phyloP scores from a whole-genome alignment of 2,329 filamentous ascomycete genomes.

The Dothistroma septosporum region DNA sequence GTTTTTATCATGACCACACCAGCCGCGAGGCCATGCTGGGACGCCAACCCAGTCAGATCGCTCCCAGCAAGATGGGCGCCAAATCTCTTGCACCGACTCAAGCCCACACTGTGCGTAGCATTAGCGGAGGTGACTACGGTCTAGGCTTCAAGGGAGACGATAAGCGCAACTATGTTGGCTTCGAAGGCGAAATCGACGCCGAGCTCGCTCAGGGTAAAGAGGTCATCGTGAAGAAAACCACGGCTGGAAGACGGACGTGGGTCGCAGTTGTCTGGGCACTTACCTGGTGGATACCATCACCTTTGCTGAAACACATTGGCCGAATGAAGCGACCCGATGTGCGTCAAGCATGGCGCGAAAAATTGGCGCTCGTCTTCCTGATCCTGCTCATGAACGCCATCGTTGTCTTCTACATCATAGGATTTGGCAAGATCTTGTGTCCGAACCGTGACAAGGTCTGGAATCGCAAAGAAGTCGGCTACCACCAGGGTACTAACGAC shows the following conservation, averaged over 20 bases:
- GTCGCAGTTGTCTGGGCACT: constrained; percentile 75
- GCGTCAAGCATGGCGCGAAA: constrained; percentile 95
- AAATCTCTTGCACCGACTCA: constrained; percentile 53
- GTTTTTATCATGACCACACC: constrained; percentile 45
- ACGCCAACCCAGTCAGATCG: constrained; percentile 43
- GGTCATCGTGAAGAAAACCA: constrained; percentile 65
- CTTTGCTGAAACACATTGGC: constrained; percentile 71
- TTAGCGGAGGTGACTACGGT: constrained; percentile 73
- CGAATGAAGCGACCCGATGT: constrained; percentile 98
- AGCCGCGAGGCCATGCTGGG: constrained; percentile 70
- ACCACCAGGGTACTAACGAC: constrained; percentile 67
- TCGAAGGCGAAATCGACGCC: constrained; percentile 71
- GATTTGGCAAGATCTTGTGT: constrained; percentile 78
- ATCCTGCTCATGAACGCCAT: constrained; percentile 77
- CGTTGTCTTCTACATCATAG: constrained; percentile 89
- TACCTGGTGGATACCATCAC: constrained; percentile 94
- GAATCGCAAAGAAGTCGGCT: constrained; percentile 64
- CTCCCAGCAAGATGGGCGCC: constrained; percentile 40
- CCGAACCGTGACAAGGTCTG: constrained; percentile 90
- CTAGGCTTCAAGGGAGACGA: constrained; percentile 82
- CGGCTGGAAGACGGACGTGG: constrained; percentile 68
- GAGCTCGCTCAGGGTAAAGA: constrained; percentile 73
- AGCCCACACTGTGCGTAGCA: constrained; percentile 51
- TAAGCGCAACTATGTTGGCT: constrained; percentile 63
- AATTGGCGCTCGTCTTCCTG: constrained; percentile 74